Conservation (phyloP, 225 moss, liverwort and hornwort species). For the Neckera pumila region DNA sequence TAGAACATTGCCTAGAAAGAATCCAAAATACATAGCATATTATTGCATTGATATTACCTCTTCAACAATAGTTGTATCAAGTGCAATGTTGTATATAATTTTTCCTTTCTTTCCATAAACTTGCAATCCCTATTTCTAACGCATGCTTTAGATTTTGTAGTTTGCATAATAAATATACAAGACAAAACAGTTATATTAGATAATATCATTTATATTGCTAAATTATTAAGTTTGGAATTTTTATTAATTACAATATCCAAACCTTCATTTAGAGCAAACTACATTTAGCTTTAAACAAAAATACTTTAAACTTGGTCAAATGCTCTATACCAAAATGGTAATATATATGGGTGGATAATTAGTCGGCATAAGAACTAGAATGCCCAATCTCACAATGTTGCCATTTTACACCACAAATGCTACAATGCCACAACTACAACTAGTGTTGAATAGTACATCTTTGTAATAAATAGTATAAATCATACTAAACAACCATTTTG, state of each 20-base stretch:
- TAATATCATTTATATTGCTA: background rate
- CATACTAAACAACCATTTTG: background rate
- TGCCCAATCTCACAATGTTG: too few relatives aligned
- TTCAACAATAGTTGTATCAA: slow-evolving; percentile 36
- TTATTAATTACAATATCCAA: background rate
- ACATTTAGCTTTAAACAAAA: too few relatives aligned
- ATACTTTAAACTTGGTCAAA: too few relatives aligned
- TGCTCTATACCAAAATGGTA: background rate
- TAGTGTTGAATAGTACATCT: background rate
- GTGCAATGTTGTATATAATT: slow-evolving; percentile 24
- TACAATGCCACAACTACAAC: background rate
- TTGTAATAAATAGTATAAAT: background rate
- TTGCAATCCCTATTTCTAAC: slow-evolving; percentile 52
- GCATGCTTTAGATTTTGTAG: background rate
- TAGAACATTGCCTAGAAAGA: background rate
- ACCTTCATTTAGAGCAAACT: too few relatives aligned
- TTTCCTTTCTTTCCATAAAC: slow-evolving; percentile 48
- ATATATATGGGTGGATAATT: too few relatives aligned
- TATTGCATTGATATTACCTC: slow-evolving; percentile 15
- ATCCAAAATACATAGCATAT: too few relatives aligned
- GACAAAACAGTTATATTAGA: background rate
- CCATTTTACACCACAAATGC: background rate
- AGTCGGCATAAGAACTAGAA: accelerated
- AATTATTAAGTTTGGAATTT: too few relatives aligned
- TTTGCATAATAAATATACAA: background rate